Conservation (phyloP, 2,329 filamentous ascomycete species). For the Hypoxylon sp. region DNA sequence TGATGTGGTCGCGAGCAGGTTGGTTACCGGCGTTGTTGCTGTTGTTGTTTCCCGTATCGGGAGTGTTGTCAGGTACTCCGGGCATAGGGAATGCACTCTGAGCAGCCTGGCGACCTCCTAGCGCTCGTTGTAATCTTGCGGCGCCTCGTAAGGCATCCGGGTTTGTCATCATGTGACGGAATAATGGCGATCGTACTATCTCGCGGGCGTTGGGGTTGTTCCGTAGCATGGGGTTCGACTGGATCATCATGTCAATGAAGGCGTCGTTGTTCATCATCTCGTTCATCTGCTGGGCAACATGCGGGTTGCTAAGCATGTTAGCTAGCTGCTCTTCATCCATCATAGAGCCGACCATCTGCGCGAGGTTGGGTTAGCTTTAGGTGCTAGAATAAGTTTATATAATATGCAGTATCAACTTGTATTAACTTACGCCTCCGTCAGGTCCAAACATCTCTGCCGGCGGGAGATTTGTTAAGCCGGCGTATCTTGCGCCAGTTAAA, state of each 20-base stretch:
- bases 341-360: conserved; percentile 90
- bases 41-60: conserved; percentile 58
- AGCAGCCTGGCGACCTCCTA: conserved; percentile 67
- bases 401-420: conserved; percentile 60
- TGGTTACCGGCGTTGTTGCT: conserved; percentile 53
- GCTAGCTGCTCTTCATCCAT: conserved; percentile 82
- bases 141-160: conserved; percentile 87
- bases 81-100: conserved; percentile 85
- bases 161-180: conserved; percentile 93
- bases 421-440: conserved; percentile 85
- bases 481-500: conserved; percentile 92
- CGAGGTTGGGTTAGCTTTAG: conserved; percentile 46
- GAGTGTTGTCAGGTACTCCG: conserved; percentile 89
- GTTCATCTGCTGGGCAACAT: conserved; percentile 88
- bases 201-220: conserved; percentile 78
- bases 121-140: conserved; percentile 83
- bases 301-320: conserved; percentile 88
- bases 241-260: conserved; percentile 94
- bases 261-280: conserved; percentile 96
- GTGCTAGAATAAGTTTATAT: conserved; percentile 2
- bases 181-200: conserved; percentile 88
- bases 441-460: conserved; percentile 91
- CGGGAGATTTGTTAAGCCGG: conserved; percentile 90
- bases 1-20: conserved; percentile 54
- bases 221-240: conserved; percentile 77